A percentile compares a stretch with the other conserved stretches of the same genome.
These are phyloP conservation scores for Lasiosphaeria hispida DNA, from an alignment of 495 filamentous ascomycete species.

Conservation along the genomic window DNA sequence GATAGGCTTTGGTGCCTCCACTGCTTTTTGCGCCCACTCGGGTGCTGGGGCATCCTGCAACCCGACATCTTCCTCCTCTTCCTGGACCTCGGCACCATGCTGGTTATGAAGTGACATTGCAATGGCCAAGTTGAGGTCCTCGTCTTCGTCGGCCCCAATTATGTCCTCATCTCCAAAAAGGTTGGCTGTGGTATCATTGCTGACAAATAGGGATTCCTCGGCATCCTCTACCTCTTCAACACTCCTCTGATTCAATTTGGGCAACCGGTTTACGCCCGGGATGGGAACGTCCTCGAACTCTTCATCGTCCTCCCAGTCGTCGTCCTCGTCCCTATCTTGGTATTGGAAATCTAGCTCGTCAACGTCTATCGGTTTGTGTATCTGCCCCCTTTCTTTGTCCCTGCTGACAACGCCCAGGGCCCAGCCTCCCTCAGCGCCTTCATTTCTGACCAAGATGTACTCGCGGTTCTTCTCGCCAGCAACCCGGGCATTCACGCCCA, in stretches of 20 bases:
- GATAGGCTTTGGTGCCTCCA: constrained; percentile 53
- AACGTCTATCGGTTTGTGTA: constrained; percentile 84
- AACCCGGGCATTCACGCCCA: constrained; percentile 64
- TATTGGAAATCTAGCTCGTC: constrained; percentile 65
- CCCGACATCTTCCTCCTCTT: constrained; percentile 41
- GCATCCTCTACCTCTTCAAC: constrained; percentile 13
- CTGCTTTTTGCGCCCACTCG: constrained; percentile 55
- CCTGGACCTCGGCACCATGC: constrained; percentile 31
- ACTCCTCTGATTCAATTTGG: constrained; percentile 47
- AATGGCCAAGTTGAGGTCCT: constrained; percentile 78
- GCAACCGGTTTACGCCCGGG: constrained; percentile 86
- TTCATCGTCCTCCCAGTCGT: constrained; percentile 61
- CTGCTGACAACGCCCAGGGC: constrained; percentile 86
- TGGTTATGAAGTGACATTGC: constrained; percentile 68
- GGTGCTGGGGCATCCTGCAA: constrained; percentile 50
- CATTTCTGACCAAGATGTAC: constrained; percentile 94
- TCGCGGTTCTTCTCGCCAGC: constrained; percentile 88
- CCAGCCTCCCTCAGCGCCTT: constrained; percentile 94
- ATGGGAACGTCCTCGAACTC: constrained; percentile 96
- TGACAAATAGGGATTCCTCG: constrained; percentile 67
- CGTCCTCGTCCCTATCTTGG: constrained; percentile 58
- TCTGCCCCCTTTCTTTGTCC: constrained; percentile 69
- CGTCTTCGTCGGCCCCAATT: constrained; percentile 66
- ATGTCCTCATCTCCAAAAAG: constrained; percentile 35
- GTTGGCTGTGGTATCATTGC: constrained; percentile 30